These are phyloP conservation scores for Hepatocystis sp. DNA, from an alignment of 169 alveolate species.

Conservation along the genomic window DNA sequence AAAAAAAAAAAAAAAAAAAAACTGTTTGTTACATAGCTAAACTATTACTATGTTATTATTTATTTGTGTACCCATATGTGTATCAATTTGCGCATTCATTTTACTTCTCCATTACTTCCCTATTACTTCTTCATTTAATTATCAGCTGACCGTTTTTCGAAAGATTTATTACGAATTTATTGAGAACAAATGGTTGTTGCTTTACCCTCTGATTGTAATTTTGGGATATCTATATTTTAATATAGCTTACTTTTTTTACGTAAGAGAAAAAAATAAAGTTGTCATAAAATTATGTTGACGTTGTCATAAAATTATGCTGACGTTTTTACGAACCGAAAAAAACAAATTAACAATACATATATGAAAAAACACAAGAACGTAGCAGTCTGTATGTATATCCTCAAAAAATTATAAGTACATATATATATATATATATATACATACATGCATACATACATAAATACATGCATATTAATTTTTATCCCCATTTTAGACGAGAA, in stretches of 20 bases:
- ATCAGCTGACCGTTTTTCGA: conserved; percentile 13
- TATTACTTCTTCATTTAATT: neutral
- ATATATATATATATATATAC: too few relatives aligned
- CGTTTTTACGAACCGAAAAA: too few relatives aligned
- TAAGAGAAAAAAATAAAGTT: conserved; percentile 17
- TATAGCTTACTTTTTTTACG: conserved; percentile 24
- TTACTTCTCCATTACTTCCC: neutral
- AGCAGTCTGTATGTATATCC: too few relatives aligned
- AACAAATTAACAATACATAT: too few relatives aligned
- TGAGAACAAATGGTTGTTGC: conserved; percentile 16
- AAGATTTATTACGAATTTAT: conserved; percentile 1
- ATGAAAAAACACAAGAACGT: too few relatives aligned
- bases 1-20: conserved; percentile 56
- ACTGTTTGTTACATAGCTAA: neutral
- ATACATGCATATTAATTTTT: neutral
- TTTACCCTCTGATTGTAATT: conserved; percentile 34
- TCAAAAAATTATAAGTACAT: too few relatives aligned
- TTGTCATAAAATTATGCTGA: too few relatives aligned
- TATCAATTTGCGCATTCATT: neutral
- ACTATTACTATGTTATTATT: too few relatives aligned
- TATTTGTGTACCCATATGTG: too few relatives aligned
- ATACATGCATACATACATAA: neutral
- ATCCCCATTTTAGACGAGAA: conserved; percentile 11
- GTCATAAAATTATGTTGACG: neutral
- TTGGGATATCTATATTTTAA: conserved; percentile 11